A percentile compares a stretch with the other conserved stretches of the same genome.
Conservation (phyloP, 139 green algal genomes). For the Ettlia oleoabundans region DNA sequence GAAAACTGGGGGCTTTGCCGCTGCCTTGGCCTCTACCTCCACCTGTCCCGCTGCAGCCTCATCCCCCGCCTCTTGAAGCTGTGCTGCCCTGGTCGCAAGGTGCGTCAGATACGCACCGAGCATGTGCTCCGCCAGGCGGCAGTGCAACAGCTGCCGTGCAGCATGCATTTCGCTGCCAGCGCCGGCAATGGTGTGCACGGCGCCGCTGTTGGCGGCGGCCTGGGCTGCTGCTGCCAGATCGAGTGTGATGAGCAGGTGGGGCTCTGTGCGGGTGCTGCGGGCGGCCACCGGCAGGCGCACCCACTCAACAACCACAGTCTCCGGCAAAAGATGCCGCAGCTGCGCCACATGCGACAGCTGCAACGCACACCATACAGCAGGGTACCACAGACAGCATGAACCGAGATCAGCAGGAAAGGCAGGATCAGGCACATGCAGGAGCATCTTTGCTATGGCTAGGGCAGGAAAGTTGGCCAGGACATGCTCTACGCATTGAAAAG, state of each 20-base stretch:
- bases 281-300: slow-evolving; percentile 32
- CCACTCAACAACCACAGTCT: slow-evolving; percentile 37
- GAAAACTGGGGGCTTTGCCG: not conserved
- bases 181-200: not conserved
- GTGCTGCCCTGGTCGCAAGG: not conserved
- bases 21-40: not conserved
- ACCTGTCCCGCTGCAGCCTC: not conserved
- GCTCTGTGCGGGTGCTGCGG: slow-evolving; percentile 36
- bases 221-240: not conserved
- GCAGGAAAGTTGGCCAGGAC: not conserved
- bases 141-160: slow-evolving; percentile 34
- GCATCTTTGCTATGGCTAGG: not conserved
- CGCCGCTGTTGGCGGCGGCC: not conserved
- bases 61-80: not conserved
- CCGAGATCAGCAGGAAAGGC: too few species aligned
- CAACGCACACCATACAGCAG: too few species aligned
- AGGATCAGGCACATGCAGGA: not conserved
- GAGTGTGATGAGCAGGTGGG: slow-evolving; percentile 28
- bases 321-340: slow-evolving; percentile 43
- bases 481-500: too few species aligned
- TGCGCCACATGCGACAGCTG: slow-evolving; percentile 36
- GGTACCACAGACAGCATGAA: too few species aligned
- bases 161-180: slow-evolving; percentile 5
- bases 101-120: slow-evolving; percentile 22
- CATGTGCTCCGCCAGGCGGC: slow-evolving; percentile 33